Conservation (phyloP, 768 basidiomycete genomes). For the Trametes gibbosa region DNA sequence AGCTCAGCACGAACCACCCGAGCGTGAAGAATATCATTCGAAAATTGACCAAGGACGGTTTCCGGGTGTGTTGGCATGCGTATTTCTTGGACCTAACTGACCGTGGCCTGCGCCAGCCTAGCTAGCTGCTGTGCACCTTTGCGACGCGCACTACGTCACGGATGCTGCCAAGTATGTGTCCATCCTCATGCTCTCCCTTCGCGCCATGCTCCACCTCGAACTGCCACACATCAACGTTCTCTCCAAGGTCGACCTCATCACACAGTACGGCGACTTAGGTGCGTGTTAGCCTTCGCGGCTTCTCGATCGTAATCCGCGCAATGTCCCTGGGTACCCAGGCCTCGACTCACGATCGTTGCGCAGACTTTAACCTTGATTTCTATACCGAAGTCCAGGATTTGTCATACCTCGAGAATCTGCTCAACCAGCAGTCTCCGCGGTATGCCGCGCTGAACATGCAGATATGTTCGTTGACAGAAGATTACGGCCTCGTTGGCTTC, state of each 20-base stretch:
- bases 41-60: slow-evolving; percentile 68
- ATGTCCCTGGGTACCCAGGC: background rate
- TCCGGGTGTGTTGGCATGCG: slow-evolving; percentile 63
- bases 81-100: background rate
- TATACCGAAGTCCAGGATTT: slow-evolving; percentile 98
- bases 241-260: slow-evolving; percentile 91
- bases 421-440: slow-evolving; percentile 63
- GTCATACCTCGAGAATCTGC: slow-evolving; percentile 75
- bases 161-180: slow-evolving; percentile 95
- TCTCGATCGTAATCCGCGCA: background rate
- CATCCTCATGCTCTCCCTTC: slow-evolving; percentile 83
- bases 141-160: slow-evolving; percentile 96
- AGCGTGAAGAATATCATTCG: slow-evolving; percentile 80
- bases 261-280: slow-evolving; percentile 91
- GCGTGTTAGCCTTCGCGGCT: slow-evolving; percentile 22
- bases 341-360: background rate
- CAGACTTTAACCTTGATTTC: slow-evolving; percentile 96
- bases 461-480: slow-evolving; percentile 90
- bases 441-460: slow-evolving; percentile 83
- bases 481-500: slow-evolving; percentile 90
- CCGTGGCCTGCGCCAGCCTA: slow-evolving; percentile 31
- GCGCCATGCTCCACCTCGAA: slow-evolving; percentile 98
- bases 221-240: slow-evolving; percentile 98
- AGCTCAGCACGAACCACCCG: slow-evolving; percentile 93
- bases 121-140: slow-evolving; percentile 93